Evolutionary conservation across 2,329 filamentous ascomycete species (phyloP).

Genomic region (Colletotrichum echinochloae): DNA sequence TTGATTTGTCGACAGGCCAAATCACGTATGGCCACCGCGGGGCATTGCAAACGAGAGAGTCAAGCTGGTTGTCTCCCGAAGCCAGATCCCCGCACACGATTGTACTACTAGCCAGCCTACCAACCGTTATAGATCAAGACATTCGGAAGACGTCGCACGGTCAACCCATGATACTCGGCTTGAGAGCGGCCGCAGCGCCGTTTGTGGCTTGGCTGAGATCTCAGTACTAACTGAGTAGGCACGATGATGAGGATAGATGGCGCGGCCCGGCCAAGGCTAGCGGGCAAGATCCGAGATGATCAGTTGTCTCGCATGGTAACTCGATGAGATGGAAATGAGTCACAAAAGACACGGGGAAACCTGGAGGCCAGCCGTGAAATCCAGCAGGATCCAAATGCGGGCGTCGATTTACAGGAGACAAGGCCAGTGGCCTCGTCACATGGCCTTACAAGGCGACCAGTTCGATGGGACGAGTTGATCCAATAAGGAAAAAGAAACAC

Average conservation of each 20-base stretch:
- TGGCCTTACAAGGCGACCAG: slow-evolving; percentile 29
- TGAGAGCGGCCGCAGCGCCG: slow-evolving; percentile 17
- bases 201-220: slow-evolving; percentile 42
- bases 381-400: not conserved
- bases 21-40: slow-evolving; percentile 26
- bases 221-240: slow-evolving; percentile 27
- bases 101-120: slow-evolving; percentile 43
- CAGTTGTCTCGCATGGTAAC: slow-evolving; percentile 10
- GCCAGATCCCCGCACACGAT: slow-evolving; percentile 32
- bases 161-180: slow-evolving; percentile 12
- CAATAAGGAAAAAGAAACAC: slow-evolving; percentile 13
- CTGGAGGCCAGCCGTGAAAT: not conserved
- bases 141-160: slow-evolving; percentile 39
- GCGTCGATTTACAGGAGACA: not conserved
- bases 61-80: slow-evolving; percentile 24
- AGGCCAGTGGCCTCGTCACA: slow-evolving; percentile 4
- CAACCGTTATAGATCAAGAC: slow-evolving; percentile 45
- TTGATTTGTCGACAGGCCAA: slow-evolving; percentile 24
- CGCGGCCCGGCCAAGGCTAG: slow-evolving; percentile 22
- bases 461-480: slow-evolving; percentile 15
- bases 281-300: slow-evolving; percentile 10
- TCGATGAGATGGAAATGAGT: slow-evolving; percentile 1
- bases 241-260: slow-evolving; percentile 5
- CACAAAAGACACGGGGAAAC: not conserved
- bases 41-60: slow-evolving; percentile 29